These are phyloP conservation scores for Pestalotiopsis sp. DNA, from an alignment of 2,329 filamentous ascomycete species.

Conservation along the genomic window DNA sequence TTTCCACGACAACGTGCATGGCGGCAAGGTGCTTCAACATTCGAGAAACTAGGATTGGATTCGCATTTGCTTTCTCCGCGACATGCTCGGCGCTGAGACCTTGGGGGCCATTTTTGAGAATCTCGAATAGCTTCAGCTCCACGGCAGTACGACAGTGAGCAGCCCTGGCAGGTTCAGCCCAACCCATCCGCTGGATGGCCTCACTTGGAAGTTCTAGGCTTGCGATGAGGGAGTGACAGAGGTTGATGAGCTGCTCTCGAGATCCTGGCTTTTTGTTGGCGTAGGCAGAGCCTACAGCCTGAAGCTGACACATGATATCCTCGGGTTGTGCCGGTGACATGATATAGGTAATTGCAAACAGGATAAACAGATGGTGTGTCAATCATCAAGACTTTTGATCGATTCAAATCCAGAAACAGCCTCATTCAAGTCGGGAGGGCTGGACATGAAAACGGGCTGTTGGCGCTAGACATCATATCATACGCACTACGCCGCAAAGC, in stretches of 20 bases:
- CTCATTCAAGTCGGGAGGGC: too few relatives aligned
- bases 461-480: too few relatives aligned
- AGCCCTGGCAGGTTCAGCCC: conserved; percentile 41
- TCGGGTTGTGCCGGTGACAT: neutral
- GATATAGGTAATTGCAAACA: too few relatives aligned
- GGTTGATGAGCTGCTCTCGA: conserved; percentile 38
- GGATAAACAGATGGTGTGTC: too few relatives aligned
- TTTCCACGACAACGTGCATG: conserved; percentile 37
- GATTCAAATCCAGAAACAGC: too few relatives aligned
- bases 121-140: conserved; percentile 38
- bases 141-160: conserved; percentile 39
- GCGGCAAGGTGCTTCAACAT: conserved; percentile 40
- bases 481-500: too few relatives aligned
- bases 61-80: conserved; percentile 32
- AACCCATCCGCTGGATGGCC: conserved; percentile 37
- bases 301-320: conserved; percentile 20
- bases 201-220: conserved; percentile 41
- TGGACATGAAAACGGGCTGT: too few relatives aligned
- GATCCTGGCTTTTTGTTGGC: conserved; percentile 35
- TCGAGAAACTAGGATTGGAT: conserved; percentile 29
- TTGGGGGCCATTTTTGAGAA: conserved; percentile 27
- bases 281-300: conserved; percentile 32
- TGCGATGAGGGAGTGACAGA: conserved; percentile 36
- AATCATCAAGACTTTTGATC: too few relatives aligned
- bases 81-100: conserved; percentile 30